Base-by-base conservation (phyloP, 345 rosid genomes). In the Erodium maritimum region DNA sequence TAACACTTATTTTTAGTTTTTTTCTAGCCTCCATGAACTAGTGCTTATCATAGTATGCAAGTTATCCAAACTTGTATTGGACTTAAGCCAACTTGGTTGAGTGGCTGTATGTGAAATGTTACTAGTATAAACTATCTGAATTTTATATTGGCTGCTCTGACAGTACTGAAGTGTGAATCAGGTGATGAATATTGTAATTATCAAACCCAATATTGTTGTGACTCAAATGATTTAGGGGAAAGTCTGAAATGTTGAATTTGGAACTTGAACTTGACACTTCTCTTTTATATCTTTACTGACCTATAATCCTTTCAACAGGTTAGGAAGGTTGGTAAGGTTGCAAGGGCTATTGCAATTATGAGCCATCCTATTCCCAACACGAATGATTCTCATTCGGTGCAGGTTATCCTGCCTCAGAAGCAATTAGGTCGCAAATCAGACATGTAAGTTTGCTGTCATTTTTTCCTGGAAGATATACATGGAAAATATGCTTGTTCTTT, bases 291-390 rank as follows among this genome's bases (percentile, higher is more conserved):
- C 24, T 54, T 17, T 54, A 67, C 59, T 0, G 71, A 67, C 8
- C 45, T 62, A 34, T 52, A 62, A 60, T 51, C 53, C 46, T 51
- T 55, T 62, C 52, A 72, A 60, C 83, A 93, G 95, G 95, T 79
- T 59, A 78, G 87, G 71, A 93, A 82, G 82, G 77, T 85, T 63
- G 94, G 91, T 21, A 83, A 73, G 75, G 99, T 93, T 70, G 83
- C 88, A 23, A 76, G 99, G 75, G 99, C 96, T 45, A 85, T 93
- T 65, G 86, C 88, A 25, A 93, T 89, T 48, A 87, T 93, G 99
- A 93, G 95, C 76, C 99, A 93, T 69, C 89, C 94, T 1, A 82
- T 93, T 57, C 97, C 99, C 66, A 87, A 69, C 74, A 87, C 97
- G 65, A 77, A 69, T 55, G 88, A 89, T 56, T 91, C 91, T 76